Evolutionary conservation across 139 green algal species (phyloP), one percentile per base, ranked within the genome.

Genomic region (Tetradesmus lagerheimii): DNA sequence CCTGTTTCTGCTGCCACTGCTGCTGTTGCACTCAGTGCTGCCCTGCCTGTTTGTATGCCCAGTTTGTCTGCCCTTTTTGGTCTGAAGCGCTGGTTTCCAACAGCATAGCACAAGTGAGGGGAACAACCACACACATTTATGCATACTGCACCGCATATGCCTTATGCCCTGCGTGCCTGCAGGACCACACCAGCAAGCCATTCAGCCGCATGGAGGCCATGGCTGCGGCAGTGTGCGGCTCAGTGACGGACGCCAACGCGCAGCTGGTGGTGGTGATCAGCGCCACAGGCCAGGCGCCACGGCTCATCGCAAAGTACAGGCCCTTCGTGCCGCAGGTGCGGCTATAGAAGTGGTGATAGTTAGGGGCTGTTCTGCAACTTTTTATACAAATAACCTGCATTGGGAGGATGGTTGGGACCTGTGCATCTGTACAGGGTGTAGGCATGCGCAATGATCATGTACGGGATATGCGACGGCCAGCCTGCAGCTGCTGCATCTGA

Each of bases 241-340:
- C 96, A 9, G 92, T 95, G 43, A 95, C 96, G 27, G 76, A 86
- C 34, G 76, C 86, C 37, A 84, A 90, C 15, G 88, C 80, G 12
- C 43, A 78, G 57, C 91, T 95, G 45, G 91, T 96, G 83, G 86
- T 96, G 62, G 85, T 88, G 27, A 57, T 96, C 34, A 93, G 90
- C 15, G 90, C 50, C 0, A 91, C 80, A 8, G 95, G 95, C 11
- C 76, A 86, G 31, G 89, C 90, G n/a, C 86, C 92, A 18, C 81
- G 89, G 9, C 45, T 95, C 37, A 89, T 96, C 15, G 91, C 93
- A 12, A 96, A 97, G 93, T 96, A 96, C 91, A 87, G 93, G 31
- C 94, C 95, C 8, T 86, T 89, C 0, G 89, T 94, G 78, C 94
- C 94, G 23, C 88, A 92, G 79, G 89, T 94, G 39, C 23, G 83